Evolutionary conservation across 73 alveolate species (phyloP).

Genomic region (Paramecium primaurelia): DNA sequence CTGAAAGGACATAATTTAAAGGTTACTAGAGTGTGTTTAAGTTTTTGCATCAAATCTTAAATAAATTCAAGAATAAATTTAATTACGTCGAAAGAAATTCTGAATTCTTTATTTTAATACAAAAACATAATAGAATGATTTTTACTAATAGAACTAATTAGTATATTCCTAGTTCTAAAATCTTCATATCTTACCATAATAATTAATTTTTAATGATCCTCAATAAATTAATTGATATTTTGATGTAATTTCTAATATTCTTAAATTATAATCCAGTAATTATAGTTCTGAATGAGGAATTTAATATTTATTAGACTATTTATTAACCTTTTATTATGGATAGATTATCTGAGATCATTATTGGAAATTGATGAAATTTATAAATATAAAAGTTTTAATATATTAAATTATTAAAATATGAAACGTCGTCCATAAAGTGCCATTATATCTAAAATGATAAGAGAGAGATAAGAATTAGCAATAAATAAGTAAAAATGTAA

Average conservation of each 20-base stretch:
- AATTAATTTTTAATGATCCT: background rate
- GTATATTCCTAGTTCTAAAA: background rate
- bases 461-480: background rate
- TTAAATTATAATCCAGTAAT: background rate
- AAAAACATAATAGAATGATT: background rate
- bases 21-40: conserved; percentile 1
- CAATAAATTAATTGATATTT: background rate
- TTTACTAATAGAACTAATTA: background rate
- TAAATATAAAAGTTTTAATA: background rate
- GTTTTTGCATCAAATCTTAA: background rate
- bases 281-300: background rate
- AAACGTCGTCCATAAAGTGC: conserved; percentile 37
- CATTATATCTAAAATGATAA: background rate
- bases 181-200: background rate
- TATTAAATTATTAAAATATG: conserved; percentile 60
- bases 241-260: background rate
- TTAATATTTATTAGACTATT: background rate
- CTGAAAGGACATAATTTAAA: conserved; percentile 1
- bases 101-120: background rate
- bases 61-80: background rate
- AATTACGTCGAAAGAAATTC: background rate
- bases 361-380: background rate
- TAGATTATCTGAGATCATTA: background rate
- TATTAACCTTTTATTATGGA: background rate
- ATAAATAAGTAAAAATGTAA: background rate